Percentiles rank a stretch among this genome's conserved stretches.
Conservation (phyloP, 1,139 yeast species). For the Candida buenavistaensis region DNA sequence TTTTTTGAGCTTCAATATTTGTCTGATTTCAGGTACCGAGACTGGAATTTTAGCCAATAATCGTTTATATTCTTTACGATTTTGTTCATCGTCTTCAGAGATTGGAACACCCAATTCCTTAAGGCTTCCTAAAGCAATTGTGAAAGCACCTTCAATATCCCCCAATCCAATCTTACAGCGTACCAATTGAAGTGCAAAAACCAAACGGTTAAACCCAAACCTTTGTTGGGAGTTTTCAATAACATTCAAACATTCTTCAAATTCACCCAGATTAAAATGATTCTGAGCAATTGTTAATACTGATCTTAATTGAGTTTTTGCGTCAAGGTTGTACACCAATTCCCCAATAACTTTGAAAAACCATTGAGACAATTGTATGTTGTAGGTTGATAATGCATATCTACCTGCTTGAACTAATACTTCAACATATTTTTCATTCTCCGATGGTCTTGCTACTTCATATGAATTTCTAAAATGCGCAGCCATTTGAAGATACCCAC, state of each 20-base stretch:
- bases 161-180: slow-evolving; percentile 40
- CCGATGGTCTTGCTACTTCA: slow-evolving; percentile 25
- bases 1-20: slow-evolving; percentile 23
- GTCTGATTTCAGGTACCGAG: slow-evolving; percentile 44
- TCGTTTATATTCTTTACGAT: slow-evolving; percentile 19
- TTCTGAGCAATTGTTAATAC: slow-evolving; percentile 36
- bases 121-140: slow-evolving; percentile 36
- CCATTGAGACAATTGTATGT: slow-evolving; percentile 28
- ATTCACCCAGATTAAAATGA: slow-evolving; percentile 26
- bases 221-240: slow-evolving; percentile 24
- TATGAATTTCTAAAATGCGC: slow-evolving; percentile 33
- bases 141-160: slow-evolving; percentile 33
- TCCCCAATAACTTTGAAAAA: slow-evolving; percentile 32
- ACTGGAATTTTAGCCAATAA: slow-evolving; percentile 37
- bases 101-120: slow-evolving; percentile 31
- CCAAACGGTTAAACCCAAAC: slow-evolving; percentile 29
- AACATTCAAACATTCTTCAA: slow-evolving; percentile 28
- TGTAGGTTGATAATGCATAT: slow-evolving; percentile 35
- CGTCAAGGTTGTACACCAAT: slow-evolving; percentile 22
- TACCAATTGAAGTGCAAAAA: slow-evolving; percentile 36
- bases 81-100: slow-evolving; percentile 18
- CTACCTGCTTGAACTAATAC: slow-evolving; percentile 39
- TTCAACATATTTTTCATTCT: slow-evolving; percentile 27
- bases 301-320: slow-evolving; percentile 23
- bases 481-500: slow-evolving; percentile 34